phyloP scores from a whole-genome alignment of 164 flowering plant species.

The Chimonanthus praecox region DNA sequence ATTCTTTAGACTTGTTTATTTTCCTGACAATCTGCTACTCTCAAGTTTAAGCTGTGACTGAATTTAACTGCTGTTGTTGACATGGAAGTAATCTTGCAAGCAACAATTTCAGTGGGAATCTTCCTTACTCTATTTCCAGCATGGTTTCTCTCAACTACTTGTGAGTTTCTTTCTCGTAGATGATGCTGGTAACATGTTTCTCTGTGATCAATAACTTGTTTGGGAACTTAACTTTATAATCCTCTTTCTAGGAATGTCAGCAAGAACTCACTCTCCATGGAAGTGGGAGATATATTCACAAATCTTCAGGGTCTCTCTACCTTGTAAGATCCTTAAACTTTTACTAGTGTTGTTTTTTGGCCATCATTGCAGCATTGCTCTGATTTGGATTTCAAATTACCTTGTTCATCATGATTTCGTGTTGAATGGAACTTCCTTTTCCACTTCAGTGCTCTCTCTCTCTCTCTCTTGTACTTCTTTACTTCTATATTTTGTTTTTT shows the following conservation, averaged over 20 bases:
- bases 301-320: slow-evolving; percentile 41
- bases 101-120: slow-evolving; percentile 73
- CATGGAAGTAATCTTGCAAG: slow-evolving; percentile 72
- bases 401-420: too few relatives aligned
- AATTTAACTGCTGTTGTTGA: not conserved
- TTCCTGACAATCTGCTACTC: not conserved
- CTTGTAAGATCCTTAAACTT: slow-evolving; percentile 43
- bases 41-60: not conserved
- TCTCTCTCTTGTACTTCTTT: too few relatives aligned
- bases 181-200: not conserved
- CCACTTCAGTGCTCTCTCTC: too few relatives aligned
- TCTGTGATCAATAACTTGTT: not conserved
- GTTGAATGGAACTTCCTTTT: too few relatives aligned
- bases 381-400: not conserved
- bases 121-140: slow-evolving; percentile 73
- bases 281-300: slow-evolving; percentile 60
- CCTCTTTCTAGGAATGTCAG: slow-evolving; percentile 63
- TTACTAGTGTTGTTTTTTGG: too few relatives aligned
- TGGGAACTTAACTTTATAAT: not conserved
- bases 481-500: too few relatives aligned
- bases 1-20: not conserved
- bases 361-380: not conserved
- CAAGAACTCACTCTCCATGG: slow-evolving; percentile 50
- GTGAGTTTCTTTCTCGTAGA: slow-evolving; percentile 38
- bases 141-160: slow-evolving; percentile 63